Conservation (phyloP, 345 rosid species). For the Lenwebbia sp. region DNA sequence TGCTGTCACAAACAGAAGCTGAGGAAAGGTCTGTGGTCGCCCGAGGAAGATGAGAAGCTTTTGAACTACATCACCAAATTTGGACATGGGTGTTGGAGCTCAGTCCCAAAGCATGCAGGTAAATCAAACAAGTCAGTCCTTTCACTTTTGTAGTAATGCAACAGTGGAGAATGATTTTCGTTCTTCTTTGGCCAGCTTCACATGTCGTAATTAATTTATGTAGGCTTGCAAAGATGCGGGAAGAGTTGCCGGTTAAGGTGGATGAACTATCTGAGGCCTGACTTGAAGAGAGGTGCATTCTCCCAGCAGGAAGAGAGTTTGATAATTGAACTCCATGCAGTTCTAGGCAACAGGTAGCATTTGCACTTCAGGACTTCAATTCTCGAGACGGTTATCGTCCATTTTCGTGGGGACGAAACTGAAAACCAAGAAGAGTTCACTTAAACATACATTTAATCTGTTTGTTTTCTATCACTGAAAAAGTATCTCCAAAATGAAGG, state of each 20-base stretch:
- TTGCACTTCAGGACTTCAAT: not conserved
- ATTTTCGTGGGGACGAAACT: not conserved
- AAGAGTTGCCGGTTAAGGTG: slow-evolving; percentile 80
- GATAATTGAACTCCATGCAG: slow-evolving; percentile 67
- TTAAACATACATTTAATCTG: not conserved
- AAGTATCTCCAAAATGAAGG: not conserved
- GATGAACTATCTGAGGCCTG: slow-evolving; percentile 84
- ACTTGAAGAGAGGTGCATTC: slow-evolving; percentile 83
- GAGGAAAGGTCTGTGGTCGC: slow-evolving; percentile 86
- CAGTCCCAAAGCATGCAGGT: slow-evolving; percentile 83
- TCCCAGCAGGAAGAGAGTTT: slow-evolving; percentile 67
- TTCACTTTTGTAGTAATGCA: not conserved
- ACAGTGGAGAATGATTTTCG: not conserved
- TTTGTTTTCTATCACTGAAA: not conserved
- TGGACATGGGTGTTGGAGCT: slow-evolving; percentile 87
- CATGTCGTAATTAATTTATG: not conserved
- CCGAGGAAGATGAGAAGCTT: slow-evolving; percentile 85
- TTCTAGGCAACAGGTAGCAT: slow-evolving; percentile 59
- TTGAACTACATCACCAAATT: slow-evolving; percentile 52
- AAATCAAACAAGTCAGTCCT: not conserved
- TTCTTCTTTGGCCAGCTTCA: not conserved
- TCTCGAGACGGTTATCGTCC: not conserved
- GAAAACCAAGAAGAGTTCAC: not conserved
- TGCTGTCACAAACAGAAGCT: slow-evolving; percentile 74
- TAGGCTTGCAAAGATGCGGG: slow-evolving; percentile 76